A percentile compares a stretch with the other conserved stretches of the same genome.
Evolutionary conservation across 371 early-diverging fungal species (phyloP).

Genomic region (Batkoa obscura): DNA sequence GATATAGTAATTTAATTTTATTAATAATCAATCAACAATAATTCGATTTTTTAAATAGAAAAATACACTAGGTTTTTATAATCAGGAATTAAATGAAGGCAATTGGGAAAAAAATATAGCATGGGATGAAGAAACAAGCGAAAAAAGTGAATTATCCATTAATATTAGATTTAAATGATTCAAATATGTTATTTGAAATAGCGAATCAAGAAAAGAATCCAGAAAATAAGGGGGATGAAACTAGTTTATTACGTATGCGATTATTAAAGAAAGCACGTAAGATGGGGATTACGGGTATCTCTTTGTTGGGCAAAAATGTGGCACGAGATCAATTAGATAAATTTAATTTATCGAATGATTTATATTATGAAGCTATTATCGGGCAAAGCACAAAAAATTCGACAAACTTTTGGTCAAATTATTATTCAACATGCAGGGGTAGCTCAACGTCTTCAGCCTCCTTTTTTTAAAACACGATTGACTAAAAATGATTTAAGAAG

Average conservation of each 20-base stretch:
- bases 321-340: constrained; percentile 37
- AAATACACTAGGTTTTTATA: constrained; percentile 16
- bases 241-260: background rate
- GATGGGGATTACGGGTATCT: constrained; percentile 13
- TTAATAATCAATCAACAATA: background rate
- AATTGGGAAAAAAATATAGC: constrained; percentile 48
- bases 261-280: background rate
- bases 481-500: constrained; percentile 75
- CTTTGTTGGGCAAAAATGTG: constrained; percentile 24
- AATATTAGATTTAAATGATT: constrained; percentile 49
- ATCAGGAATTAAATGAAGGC: constrained; percentile 35
- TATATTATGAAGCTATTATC: constrained; percentile 66
- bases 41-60: background rate
- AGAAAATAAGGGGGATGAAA: no score
- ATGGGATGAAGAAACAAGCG: constrained; percentile 51
- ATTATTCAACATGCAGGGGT: constrained; percentile 88
- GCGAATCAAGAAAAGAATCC: constrained; percentile 20
- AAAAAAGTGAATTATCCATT: constrained; percentile 33
- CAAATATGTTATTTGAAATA: constrained; percentile 49
- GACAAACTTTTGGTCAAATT: constrained; percentile 79
- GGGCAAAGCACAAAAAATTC: constrained; percentile 52
- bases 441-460: constrained; percentile 71
- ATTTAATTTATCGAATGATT: constrained; percentile 93
- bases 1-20: background rate
- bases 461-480: constrained; percentile 74